These are phyloP conservation scores for Ophiostoma populinum DNA, from an alignment of 2,329 filamentous ascomycete species.

Conservation along the genomic window DNA sequence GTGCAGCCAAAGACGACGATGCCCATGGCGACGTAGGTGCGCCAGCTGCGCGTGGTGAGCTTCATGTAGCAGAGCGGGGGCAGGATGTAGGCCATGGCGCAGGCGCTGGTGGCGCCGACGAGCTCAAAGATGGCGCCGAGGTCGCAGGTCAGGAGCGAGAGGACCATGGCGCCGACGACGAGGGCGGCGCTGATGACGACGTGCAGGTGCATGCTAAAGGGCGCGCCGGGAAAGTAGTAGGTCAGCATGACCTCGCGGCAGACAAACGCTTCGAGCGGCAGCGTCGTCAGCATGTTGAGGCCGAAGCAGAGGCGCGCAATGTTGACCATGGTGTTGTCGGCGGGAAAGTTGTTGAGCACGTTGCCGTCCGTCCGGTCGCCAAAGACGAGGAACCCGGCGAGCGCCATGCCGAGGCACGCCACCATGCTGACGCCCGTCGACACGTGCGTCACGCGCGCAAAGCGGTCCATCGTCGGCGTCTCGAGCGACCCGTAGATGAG, in stretches of 20 bases:
- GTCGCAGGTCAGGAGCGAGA: slow-evolving; percentile 81
- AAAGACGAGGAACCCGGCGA: slow-evolving; percentile 83
- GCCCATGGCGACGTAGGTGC: slow-evolving; percentile 52
- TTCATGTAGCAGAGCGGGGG: slow-evolving; percentile 93
- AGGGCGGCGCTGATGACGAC: slow-evolving; percentile 71
- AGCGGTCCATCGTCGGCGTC: slow-evolving; percentile 90
- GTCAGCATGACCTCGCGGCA: slow-evolving; percentile 93
- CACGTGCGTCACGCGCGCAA: slow-evolving; percentile 83
- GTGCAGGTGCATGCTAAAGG: slow-evolving; percentile 71
- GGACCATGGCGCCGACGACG: slow-evolving; percentile 57
- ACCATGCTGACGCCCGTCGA: slow-evolving; percentile 78
- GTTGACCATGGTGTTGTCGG: slow-evolving; percentile 84
- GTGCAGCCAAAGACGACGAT: slow-evolving; percentile 61
- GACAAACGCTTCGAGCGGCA: slow-evolving; percentile 93
- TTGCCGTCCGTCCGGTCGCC: slow-evolving; percentile 86
- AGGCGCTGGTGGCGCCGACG: slow-evolving; percentile 87
- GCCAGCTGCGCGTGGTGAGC: slow-evolving; percentile 60
- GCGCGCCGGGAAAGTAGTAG: slow-evolving; percentile 51
- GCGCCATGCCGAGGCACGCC: slow-evolving; percentile 78
- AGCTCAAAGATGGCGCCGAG: slow-evolving; percentile 89
- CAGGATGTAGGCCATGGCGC: slow-evolving; percentile 85
- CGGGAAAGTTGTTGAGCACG: slow-evolving; percentile 92
- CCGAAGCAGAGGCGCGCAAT: slow-evolving; percentile 89
- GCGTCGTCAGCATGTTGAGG: slow-evolving; percentile 94
- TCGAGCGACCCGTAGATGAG: slow-evolving; percentile 92